Base-by-base conservation (phyloP, 2,329 filamentous ascomycete species). In the Fusarium duplospermum region DNA sequence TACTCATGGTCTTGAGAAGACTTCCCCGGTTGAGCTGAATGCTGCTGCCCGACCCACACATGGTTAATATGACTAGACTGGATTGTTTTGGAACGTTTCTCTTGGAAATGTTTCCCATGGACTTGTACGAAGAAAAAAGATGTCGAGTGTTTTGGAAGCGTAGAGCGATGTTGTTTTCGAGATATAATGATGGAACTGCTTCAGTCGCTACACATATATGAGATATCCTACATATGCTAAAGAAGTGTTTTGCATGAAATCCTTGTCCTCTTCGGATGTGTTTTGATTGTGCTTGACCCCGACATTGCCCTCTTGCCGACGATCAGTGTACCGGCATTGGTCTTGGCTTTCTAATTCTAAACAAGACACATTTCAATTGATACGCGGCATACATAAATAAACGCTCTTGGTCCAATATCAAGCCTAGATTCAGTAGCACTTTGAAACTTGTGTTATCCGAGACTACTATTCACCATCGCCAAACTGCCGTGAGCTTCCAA, bases 1-100 rank as follows among this genome's bases (percentile, higher is more conserved):
- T 0, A 72, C 62, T 0, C 47, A 50, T 4, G 71, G 47, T 0
- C 11, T 69, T 0, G 72, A 74, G 29, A 74, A 72, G 11, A 2
- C 31, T 0, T 72, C 68, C 0, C 71, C 71, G 0, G 38, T 47
- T 13, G 67, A 65, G 18, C 16, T 71, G 10, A 71, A 74, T 16
- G 20, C 63, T 1, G n/a, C 40, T 24, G 50, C 24, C 0, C 66
- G 47, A 18, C 18, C 70, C 1, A 67, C 66, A 0, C 31, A 73
- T 35, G 52, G 18, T 47, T 61, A 13, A 61, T 60, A 27, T 59
- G 18, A 22, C 18, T 57, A 6, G 56, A 24, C 16, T 29, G 3
- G 6, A 20, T 33, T 54, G 27, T 9, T 36, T 22, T 57, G 52
- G 14, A 24, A 57, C n/a, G 10, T 36, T 57, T 27, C 50, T 58